phyloP scores from a whole-genome alignment of 192 early-diverging fungal species.

The Podila clonocystis region DNA sequence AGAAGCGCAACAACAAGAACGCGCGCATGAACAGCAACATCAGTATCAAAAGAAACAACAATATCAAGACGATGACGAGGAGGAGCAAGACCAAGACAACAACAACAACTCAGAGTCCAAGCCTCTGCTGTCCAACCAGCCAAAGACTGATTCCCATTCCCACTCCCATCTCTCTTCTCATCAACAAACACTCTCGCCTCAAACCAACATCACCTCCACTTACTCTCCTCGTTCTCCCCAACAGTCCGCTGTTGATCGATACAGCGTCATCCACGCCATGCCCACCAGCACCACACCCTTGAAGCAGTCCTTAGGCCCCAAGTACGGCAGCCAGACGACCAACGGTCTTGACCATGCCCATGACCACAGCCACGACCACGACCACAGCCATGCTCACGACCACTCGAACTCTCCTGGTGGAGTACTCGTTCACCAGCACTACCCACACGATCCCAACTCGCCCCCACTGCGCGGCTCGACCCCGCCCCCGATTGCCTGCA shows the following conservation, averaged over 20 bases:
- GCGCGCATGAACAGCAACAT: slow-evolving; percentile 4
- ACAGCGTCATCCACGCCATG: not conserved
- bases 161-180: slow-evolving; percentile 2
- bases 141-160: slow-evolving; percentile 24
- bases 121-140: not conserved
- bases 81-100: not conserved
- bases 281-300: slow-evolving; percentile 3
- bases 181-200: not conserved
- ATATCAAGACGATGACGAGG: slow-evolving; percentile 3
- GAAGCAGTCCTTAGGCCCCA: not conserved
- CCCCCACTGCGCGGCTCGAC: slow-evolving; percentile 10
- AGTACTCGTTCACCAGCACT: slow-evolving; percentile 8
- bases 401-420: slow-evolving; percentile 8
- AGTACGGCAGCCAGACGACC: not conserved
- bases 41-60: slow-evolving; percentile 1
- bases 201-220: not conserved
- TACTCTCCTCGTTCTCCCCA: not conserved
- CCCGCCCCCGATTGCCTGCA: slow-evolving; percentile 42
- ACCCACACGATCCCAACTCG: slow-evolving; percentile 28
- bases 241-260: not conserved
- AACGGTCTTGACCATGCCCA: not conserved
- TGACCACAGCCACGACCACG: not conserved
- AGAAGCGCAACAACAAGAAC: slow-evolving; percentile 9
- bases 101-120: not conserved
- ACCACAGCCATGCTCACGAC: slow-evolving; percentile 3